A percentile compares a stretch with the other conserved stretches of the same genome.
phyloP scores from a whole-genome alignment of 2,329 filamentous ascomycete genomes.

The Colletotrichum agaves region DNA sequence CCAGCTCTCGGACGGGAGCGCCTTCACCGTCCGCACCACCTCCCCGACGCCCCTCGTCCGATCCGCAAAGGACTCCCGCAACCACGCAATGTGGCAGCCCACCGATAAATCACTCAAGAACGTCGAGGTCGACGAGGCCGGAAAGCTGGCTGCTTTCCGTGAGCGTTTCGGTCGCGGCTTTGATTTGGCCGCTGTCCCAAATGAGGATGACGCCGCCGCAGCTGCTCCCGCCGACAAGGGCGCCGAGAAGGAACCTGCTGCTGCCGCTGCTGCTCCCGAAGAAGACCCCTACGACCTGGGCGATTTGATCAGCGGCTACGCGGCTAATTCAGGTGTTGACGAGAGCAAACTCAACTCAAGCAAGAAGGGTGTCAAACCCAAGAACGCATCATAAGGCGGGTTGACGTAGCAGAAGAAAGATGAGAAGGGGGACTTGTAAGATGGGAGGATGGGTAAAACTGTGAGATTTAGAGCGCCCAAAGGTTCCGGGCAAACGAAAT shows the following conservation, averaged over 20 bases:
- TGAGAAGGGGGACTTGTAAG: slow-evolving; percentile 19
- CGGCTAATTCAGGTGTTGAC: slow-evolving; percentile 41
- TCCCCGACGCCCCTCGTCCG: slow-evolving; percentile 72
- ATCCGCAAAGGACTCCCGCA: slow-evolving; percentile 83
- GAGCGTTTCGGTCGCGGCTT: slow-evolving; percentile 85
- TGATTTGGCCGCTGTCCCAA: slow-evolving; percentile 66
- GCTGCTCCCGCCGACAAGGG: slow-evolving; percentile 39
- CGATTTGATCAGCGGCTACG: slow-evolving; percentile 65
- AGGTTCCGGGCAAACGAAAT: slow-evolving; percentile 6
- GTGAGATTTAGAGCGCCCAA: slow-evolving; percentile 16
- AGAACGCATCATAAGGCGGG: slow-evolving; percentile 46
- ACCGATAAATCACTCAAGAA: slow-evolving; percentile 82
- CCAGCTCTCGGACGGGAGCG: slow-evolving; percentile 89
- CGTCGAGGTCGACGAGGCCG: slow-evolving; percentile 95
- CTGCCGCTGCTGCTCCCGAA: slow-evolving; percentile 33
- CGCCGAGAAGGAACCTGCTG: slow-evolving; percentile 15
- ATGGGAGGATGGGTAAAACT: slow-evolving; percentile 9
- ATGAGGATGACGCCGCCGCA: slow-evolving; percentile 24
- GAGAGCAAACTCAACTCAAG: slow-evolving; percentile 48
- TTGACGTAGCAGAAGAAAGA: slow-evolving; percentile 47
- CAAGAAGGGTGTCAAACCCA: slow-evolving; percentile 49
- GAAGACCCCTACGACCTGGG: slow-evolving; percentile 49
- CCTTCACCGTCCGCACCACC: slow-evolving; percentile 83
- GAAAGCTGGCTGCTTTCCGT: slow-evolving; percentile 86
- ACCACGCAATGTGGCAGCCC: slow-evolving; percentile 92